Conservation (phyloP, 164 flowering plant species). For the Magnolia kwangsiensis region DNA sequence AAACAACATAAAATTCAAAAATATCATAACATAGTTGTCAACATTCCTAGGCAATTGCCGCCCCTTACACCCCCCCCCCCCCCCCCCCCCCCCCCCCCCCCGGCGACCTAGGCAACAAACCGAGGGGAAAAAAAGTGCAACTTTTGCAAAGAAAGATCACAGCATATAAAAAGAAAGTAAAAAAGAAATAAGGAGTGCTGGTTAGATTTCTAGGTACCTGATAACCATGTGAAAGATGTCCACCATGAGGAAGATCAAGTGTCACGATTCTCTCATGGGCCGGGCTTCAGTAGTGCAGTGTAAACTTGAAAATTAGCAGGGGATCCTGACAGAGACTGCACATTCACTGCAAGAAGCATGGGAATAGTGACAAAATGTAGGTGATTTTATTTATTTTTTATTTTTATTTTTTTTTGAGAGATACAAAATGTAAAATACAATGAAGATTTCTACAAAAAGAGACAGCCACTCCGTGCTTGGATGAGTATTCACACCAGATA, state of each 20-base stretch:
- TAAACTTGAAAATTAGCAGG: slow-evolving; percentile 96
- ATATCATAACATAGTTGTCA: background rate
- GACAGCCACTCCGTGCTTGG: background rate
- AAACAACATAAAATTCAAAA: too few relatives aligned
- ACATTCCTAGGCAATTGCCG: too few relatives aligned
- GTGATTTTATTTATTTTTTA: background rate
- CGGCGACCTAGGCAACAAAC: too few relatives aligned
- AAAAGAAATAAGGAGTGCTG: background rate
- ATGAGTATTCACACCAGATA: background rate
- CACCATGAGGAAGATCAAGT: slow-evolving; percentile 96
- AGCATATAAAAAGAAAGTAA: background rate
- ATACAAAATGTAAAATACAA: background rate
- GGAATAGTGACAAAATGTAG: too few relatives aligned
- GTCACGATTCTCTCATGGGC: slow-evolving; percentile 99
- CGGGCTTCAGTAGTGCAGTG: slow-evolving; percentile 91
- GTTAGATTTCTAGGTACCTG: slow-evolving; percentile 24
- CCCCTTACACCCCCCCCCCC: too few relatives aligned
- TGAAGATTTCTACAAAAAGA: background rate
- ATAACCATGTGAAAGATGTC: slow-evolving; percentile 84
- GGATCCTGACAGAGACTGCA: slow-evolving; percentile 94
- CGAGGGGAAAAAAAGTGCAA: too few relatives aligned
- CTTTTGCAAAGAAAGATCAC: background rate
- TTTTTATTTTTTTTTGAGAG: too few relatives aligned
- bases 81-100: too few relatives aligned
- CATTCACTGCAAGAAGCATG: slow-evolving; percentile 65